Evolutionary conservation across 331 rosid genomes (phyloP).

Genomic region (Quercus tomentella): DNA sequence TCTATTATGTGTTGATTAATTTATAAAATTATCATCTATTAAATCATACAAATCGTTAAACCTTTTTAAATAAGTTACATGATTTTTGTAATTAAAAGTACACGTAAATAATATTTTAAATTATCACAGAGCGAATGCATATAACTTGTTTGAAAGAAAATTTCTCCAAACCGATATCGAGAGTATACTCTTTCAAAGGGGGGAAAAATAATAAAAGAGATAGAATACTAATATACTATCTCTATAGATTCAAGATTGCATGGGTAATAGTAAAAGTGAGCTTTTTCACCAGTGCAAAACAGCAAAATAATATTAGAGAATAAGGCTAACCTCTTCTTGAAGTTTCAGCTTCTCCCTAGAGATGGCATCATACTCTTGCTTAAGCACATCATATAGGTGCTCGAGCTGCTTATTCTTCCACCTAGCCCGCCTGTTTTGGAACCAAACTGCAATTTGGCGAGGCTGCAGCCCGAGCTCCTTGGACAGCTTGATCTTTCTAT

Average conservation of each 20-base stretch:
- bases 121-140: too few relatives aligned
- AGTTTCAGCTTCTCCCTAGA: conserved; percentile 61
- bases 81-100: too few relatives aligned
- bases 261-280: conserved; percentile 3
- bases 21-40: too few relatives aligned
- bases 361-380: conserved; percentile 54
- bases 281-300: background rate
- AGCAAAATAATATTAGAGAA: background rate
- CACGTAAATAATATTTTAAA: too few relatives aligned
- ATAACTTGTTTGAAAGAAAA: too few relatives aligned
- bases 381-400: conserved; percentile 56
- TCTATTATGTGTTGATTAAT: too few relatives aligned
- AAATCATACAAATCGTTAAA: too few relatives aligned
- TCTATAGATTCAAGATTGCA: background rate
- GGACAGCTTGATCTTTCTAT: conserved; percentile 79
- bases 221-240: background rate
- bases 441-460: conserved; percentile 91
- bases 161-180: background rate
- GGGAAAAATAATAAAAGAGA: background rate
- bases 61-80: too few relatives aligned
- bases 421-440: conserved; percentile 85
- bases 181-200: background rate
- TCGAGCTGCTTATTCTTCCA: conserved; percentile 90
- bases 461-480: conserved; percentile 75
- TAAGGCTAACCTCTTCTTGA: conserved; percentile 65